Base-by-base conservation (phyloP, 1,284 basidiomycete species). In the Hypsizygus ulmarius region DNA sequence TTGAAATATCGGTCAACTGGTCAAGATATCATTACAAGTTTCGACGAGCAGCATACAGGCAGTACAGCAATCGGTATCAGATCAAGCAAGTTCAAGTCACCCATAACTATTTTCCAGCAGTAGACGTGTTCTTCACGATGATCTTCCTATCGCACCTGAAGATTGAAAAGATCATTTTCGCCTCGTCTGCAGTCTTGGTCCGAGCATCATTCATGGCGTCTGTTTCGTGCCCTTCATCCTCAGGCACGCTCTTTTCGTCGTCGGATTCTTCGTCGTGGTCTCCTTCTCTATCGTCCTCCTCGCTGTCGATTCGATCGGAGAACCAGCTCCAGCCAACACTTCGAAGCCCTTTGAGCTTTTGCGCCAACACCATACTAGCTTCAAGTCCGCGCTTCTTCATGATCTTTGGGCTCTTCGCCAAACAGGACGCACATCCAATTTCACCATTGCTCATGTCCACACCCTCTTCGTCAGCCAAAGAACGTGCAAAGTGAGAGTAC, bases 251-350 rank as follows among this genome's bases (percentile, higher is more conserved):
- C 21, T 25, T 25, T 3, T 25, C 21, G 3, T 25, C 10, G 28
- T 47, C 34, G 7, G 15, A 32, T 19, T 14, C 10, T 34, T 3
- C 14, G 28, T 34, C 33, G 14, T 47, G 47, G 15, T 15, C 41
- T 19, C 21, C 21, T n/a, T 45, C 37, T 52, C 57, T 43, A 59
- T 55, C 8, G 62, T 62, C 25, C 47, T 54, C 57, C 47, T 21
- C 54, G 9, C 29, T 39, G 28, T 45, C 30, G 19, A 46, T 38
- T 32, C 45, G 55, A 34, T 61, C 54, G 53, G 81, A 79, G 58
- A 77, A 77, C 0, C 80, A 75, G 51, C 75, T 78, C 79, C 82
- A 85, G 19, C 70, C 61, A 35, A 83, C 64, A 5, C 54, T 72
- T 51, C 66, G 58, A 16, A 84, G 51, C 1, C 68, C 65, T 33